Conservation (phyloP, 208 protist genomes). For the Crithidia bombi region DNA sequence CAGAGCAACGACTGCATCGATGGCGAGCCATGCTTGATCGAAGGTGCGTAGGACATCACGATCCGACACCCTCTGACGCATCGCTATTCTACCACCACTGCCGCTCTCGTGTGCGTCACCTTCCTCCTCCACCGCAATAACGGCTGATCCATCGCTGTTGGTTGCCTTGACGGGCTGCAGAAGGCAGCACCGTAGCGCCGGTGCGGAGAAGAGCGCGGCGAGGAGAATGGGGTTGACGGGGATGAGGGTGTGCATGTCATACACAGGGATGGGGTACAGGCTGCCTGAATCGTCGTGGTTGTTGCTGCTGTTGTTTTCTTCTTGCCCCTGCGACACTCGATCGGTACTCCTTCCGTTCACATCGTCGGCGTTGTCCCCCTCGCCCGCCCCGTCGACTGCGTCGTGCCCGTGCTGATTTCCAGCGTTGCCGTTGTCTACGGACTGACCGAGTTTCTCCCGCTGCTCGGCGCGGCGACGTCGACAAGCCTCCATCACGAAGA, state of each 20-base stretch:
- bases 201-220: slow-evolving; percentile 56
- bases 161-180: slow-evolving; percentile 43
- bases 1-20: slow-evolving; percentile 54
- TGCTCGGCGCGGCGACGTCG: slow-evolving; percentile 37
- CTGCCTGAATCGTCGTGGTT: slow-evolving; percentile 9
- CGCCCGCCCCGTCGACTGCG: slow-evolving; percentile 26
- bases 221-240: slow-evolving; percentile 70
- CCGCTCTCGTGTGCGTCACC: slow-evolving; percentile 4
- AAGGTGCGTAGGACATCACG: slow-evolving; percentile 22
- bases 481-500: slow-evolving; percentile 37
- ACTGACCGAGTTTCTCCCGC: background rate
- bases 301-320: background rate
- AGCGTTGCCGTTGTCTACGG: slow-evolving; percentile 30
- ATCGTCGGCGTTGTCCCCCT: slow-evolving; percentile 27
- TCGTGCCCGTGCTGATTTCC: slow-evolving; percentile 20
- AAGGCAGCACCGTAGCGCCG: slow-evolving; percentile 64
- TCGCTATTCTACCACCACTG: background rate
- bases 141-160: background rate
- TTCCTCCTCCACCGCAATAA: slow-evolving; percentile 1
- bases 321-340: background rate
- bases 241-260: slow-evolving; percentile 56
- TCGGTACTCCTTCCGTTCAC: slow-evolving; percentile 6
- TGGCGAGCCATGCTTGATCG: slow-evolving; percentile 56
- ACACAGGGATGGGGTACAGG: slow-evolving; percentile 18
- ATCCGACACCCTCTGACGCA: slow-evolving; percentile 2